These are phyloP conservation scores for Neonectria magnoliae DNA, from an alignment of 2,329 filamentous ascomycete species.

Conservation along the genomic window DNA sequence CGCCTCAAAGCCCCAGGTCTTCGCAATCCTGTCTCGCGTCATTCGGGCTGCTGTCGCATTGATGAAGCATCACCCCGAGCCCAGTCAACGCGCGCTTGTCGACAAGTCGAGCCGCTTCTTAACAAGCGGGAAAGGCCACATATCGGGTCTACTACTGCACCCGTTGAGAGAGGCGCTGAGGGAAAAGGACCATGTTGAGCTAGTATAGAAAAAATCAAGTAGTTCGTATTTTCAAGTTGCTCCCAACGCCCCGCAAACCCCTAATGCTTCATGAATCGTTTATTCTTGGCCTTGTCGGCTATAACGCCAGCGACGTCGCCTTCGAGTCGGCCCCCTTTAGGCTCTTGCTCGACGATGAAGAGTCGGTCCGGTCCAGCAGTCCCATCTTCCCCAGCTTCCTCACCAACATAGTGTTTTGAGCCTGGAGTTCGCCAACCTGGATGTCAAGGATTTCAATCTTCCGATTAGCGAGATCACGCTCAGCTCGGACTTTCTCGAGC, in stretches of 20 bases:
- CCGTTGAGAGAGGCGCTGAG: slow-evolving; percentile 14
- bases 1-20: slow-evolving; percentile 74
- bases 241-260: slow-evolving; percentile 36
- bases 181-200: slow-evolving; percentile 10
- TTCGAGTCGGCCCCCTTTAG: slow-evolving; percentile 21
- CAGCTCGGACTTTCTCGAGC: slow-evolving; percentile 61
- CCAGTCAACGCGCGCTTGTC: slow-evolving; percentile 24
- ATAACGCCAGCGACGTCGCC: slow-evolving; percentile 6
- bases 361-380: slow-evolving; percentile 53
- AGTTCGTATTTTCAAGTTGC: slow-evolving; percentile 19
- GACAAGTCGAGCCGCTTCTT: slow-evolving; percentile 13
- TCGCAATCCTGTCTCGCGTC: slow-evolving; percentile 66
- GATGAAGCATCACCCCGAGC: slow-evolving; percentile 29
- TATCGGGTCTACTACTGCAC: slow-evolving; percentile 45
- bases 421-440: slow-evolving; percentile 67
- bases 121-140: slow-evolving; percentile 23
- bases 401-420: slow-evolving; percentile 68
- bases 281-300: background rate
- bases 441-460: slow-evolving; percentile 64
- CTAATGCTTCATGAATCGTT: slow-evolving; percentile 19
- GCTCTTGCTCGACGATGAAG: slow-evolving; percentile 45
- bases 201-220: slow-evolving; percentile 14
- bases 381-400: slow-evolving; percentile 60
- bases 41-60: slow-evolving; percentile 53
- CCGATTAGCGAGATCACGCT: slow-evolving; percentile 62